Percentiles rank a stretch among this genome's conserved stretches.
phyloP scores from a whole-genome alignment of 768 basidiomycete species.

The Leccinum imitatum region DNA sequence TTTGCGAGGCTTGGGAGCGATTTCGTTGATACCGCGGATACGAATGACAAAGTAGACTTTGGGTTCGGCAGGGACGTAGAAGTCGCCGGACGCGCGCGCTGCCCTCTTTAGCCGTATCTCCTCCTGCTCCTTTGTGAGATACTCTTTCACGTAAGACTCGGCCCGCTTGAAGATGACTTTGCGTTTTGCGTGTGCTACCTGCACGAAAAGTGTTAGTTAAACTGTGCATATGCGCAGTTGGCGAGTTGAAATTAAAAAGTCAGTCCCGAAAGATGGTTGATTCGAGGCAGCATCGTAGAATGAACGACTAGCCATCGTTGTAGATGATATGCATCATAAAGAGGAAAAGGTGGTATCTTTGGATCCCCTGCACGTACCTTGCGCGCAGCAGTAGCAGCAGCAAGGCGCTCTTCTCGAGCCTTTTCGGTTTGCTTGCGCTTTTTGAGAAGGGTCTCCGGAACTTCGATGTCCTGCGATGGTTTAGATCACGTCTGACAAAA shows the following conservation, averaged over 20 bases:
- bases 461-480: constrained; percentile 74
- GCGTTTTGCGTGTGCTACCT: constrained; percentile 91
- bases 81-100: constrained; percentile 90
- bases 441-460: constrained; percentile 99
- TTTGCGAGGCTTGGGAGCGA: constrained; percentile 99
- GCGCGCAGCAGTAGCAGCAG: constrained; percentile 77
- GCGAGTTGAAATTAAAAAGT: constrained; percentile 21
- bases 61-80: constrained; percentile 95
- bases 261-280: constrained; percentile 87
- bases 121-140: constrained; percentile 88
- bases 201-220: constrained; percentile 14
- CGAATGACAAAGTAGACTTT: constrained; percentile 98
- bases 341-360: constrained; percentile 14
- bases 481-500: constrained; percentile 16
- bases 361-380: constrained; percentile 60
- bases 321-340: constrained; percentile 82
- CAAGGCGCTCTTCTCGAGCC: constrained; percentile 89
- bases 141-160: constrained; percentile 97
- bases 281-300: constrained; percentile 73
- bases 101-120: constrained; percentile 93
- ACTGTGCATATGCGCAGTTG: constrained; percentile 5
- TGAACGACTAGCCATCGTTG: constrained; percentile 67
- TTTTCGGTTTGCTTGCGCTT: constrained; percentile 98
- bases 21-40: constrained; percentile 99
- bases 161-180: constrained; percentile 99